Base-by-base conservation (phyloP, 306 rosid species). In the Castanea sativa region DNA sequence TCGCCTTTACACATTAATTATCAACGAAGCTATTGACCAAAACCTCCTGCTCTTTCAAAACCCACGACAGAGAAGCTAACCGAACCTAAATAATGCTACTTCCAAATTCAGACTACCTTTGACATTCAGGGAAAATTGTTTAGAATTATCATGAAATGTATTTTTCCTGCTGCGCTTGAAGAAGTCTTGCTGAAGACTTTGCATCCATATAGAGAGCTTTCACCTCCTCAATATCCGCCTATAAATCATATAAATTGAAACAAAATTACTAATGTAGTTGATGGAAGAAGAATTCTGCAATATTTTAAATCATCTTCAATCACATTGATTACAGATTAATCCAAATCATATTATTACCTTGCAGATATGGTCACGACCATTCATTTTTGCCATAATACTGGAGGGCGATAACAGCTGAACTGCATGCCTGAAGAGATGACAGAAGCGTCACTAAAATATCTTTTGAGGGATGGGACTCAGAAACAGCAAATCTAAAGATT, bases 381-480 rank as follows among this genome's bases (percentile, higher is more conserved):
- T 93, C 95, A 90, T 93, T 87, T 91, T 93, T n/a, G 98, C 92
- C 68, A 96, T 88, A 33, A 96, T 76, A 73, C 99, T 94, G 55
- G 97, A 97, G 49, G 99, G 97, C 5, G 98, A 90, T 57, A 96
- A 78, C 73, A 96, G 89, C 83, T 94, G 99, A 86, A 94, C 93
- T 0, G 97, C 93, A 57, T 94, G 99, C 87, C 99, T 94, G 88
- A 69, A 4, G 32, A 77, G 73, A 73, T 55, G 67, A 73, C 51
- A 18, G 4, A 30, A 33, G 32, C 2, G 7, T 84, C 71, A 79
- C 78, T 78, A 78, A 78, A 55, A 57, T 30, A 81, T 71, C 64
- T 4, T 15, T 49, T 23, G 63, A 68, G 78, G 69, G 19, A 69
- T 72, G 84, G 73, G 32, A 57, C 64, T 55, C 30, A 33, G 64